Conservation (phyloP, 1,284 basidiomycete species). For the Ceratobasidium sp. region DNA sequence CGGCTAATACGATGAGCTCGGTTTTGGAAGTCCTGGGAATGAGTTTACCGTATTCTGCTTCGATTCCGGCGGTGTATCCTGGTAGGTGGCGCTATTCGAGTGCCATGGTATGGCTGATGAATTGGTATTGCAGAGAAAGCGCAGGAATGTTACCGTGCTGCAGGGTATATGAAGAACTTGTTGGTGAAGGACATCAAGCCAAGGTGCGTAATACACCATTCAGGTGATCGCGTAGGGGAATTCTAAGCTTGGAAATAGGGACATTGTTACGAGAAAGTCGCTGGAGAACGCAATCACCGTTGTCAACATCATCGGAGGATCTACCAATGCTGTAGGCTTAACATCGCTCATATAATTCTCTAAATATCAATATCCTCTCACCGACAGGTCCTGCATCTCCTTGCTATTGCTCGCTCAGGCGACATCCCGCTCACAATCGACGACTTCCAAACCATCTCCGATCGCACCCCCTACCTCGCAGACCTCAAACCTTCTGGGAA, state of each 20-base stretch:
- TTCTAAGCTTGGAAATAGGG: conserved; percentile 60
- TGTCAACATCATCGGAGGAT: conserved; percentile 87
- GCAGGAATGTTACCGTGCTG: conserved; percentile 88
- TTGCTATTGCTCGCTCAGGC: conserved; percentile 94
- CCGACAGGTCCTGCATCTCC: conserved; percentile 81
- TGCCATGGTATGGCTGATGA: background rate
- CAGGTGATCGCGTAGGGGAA: background rate
- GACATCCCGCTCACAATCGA: conserved; percentile 91
- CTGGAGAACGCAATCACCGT: conserved; percentile 93
- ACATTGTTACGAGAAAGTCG: conserved; percentile 90
- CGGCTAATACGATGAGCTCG: conserved; percentile 90
- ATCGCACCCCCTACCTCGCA: conserved; percentile 93
- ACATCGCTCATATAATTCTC: conserved; percentile 36
- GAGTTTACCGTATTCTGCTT: conserved; percentile 89
- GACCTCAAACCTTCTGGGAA: conserved; percentile 95
- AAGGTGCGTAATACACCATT: conserved; percentile 59
- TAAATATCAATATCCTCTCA: conserved; percentile 45
- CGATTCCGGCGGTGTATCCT: conserved; percentile 83
- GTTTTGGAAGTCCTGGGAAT: conserved; percentile 92
- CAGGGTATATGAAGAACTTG: conserved; percentile 82
- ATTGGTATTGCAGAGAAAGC: conserved; percentile 69
- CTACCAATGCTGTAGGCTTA: conserved; percentile 86
- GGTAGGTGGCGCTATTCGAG: conserved; percentile 58
- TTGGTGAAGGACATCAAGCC: conserved; percentile 91
- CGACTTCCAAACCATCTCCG: conserved; percentile 90